Evolutionary conservation across 768 basidiomycete species (phyloP).

Genomic region (Clavaria fumosa): DNA sequence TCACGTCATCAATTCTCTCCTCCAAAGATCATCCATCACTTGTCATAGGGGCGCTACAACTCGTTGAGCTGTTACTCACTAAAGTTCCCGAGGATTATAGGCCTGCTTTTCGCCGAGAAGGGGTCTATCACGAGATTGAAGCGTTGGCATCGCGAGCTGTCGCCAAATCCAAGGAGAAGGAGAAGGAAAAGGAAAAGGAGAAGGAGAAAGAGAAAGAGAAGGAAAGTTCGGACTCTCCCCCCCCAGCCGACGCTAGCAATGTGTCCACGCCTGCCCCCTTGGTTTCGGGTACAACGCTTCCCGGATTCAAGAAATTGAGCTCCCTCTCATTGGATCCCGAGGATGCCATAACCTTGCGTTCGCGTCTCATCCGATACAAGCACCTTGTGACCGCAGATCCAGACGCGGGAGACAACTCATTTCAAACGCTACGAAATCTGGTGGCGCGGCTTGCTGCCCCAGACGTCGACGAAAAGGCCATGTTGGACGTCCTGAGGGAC

Average conservation of each 20-base stretch:
- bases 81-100: slow-evolving; percentile 79
- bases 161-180: slow-evolving; percentile 30
- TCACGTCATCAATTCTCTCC: slow-evolving; percentile 86
- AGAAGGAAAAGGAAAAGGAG: slow-evolving; percentile 33
- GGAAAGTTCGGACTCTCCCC: slow-evolving; percentile 20
- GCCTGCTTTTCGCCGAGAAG: slow-evolving; percentile 84
- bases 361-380: slow-evolving; percentile 78
- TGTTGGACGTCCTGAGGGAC: slow-evolving; percentile 46
- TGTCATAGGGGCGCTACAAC: slow-evolving; percentile 78
- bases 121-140: slow-evolving; percentile 92
- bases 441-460: slow-evolving; percentile 46
- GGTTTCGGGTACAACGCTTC: slow-evolving; percentile 30
- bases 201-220: too few species aligned
- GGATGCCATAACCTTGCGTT: slow-evolving; percentile 86
- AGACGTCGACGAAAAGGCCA: slow-evolving; percentile 44
- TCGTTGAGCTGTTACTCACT: slow-evolving; percentile 78
- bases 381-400: slow-evolving; percentile 47
- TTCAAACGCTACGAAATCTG: slow-evolving; percentile 44
- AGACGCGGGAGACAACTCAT: slow-evolving; percentile 42
- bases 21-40: slow-evolving; percentile 81
- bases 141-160: slow-evolving; percentile 50
- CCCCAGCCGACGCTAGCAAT: slow-evolving; percentile 25
- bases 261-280: slow-evolving; percentile 19
- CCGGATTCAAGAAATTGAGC: slow-evolving; percentile 55
- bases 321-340: slow-evolving; percentile 65